phyloP scores from a whole-genome alignment of 1,284 basidiomycete species.

The Austroboletus sp. region DNA sequence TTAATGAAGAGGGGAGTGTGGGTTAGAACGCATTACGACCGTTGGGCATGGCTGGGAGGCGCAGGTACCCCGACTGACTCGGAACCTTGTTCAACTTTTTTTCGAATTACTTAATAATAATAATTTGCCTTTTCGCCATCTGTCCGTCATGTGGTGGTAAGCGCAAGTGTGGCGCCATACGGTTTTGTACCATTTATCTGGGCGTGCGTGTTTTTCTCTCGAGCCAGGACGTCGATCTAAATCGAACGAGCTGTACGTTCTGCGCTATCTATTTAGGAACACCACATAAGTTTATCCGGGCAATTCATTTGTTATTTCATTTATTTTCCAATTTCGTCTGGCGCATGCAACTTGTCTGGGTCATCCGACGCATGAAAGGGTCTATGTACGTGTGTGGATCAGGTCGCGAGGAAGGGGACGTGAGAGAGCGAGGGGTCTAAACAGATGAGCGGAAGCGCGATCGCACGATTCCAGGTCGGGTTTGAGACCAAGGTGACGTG shows the following conservation, averaged over 20 bases:
- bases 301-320: no score
- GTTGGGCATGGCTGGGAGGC: constrained; percentile 17
- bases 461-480: background rate
- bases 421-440: constrained; percentile 3
- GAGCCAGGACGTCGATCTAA: constrained; percentile 13
- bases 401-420: no score
- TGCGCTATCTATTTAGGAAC: no score
- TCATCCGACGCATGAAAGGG: no score
- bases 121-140: background rate
- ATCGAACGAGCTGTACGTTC: background rate
- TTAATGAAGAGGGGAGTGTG: constrained; percentile 19
- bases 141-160: constrained; percentile 1
- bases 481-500: background rate
- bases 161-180: background rate
- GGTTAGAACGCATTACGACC: constrained; percentile 23
- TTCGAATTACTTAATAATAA: background rate
- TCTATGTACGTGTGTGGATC: no score
- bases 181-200: constrained; percentile 2
- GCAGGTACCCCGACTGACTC: constrained; percentile 19
- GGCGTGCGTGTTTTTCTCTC: background rate
- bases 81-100: constrained; percentile 27
- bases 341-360: no score
- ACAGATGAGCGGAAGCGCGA: constrained; percentile 5
- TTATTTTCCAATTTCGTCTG: no score
- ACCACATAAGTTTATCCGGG: no score